Evolutionary conservation across 2,329 filamentous ascomycete genomes (phyloP).

Genomic region (Gliomastix tumulicola): DNA sequence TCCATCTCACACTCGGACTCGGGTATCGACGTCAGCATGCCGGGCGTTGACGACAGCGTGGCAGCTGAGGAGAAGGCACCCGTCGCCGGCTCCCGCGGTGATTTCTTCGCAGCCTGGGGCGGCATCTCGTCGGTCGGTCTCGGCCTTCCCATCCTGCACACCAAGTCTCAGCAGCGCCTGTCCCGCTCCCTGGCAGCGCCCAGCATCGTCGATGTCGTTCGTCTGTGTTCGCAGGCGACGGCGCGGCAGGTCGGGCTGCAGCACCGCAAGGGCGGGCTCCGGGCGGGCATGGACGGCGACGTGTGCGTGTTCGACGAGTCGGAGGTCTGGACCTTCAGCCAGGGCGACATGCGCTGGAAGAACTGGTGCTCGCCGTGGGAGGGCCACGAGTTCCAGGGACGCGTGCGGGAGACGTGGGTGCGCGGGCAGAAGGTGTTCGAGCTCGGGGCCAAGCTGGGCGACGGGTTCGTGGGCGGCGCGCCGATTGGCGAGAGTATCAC

Average conservation of each 20-base stretch:
- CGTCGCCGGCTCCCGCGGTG: constrained; percentile 45
- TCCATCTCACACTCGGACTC: constrained; percentile 43
- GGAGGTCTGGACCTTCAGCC: constrained; percentile 67
- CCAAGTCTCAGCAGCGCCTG: constrained; percentile 58
- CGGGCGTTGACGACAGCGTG: constrained; percentile 15
- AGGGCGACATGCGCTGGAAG: constrained; percentile 84
- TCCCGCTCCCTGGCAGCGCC: constrained; percentile 35
- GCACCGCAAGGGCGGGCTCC: constrained; percentile 68
- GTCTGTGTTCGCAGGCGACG: constrained; percentile 80
- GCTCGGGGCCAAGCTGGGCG: constrained; percentile 57
- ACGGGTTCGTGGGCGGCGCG: constrained; percentile 35
- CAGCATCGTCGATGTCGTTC: constrained; percentile 70
- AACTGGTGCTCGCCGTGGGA: constrained; percentile 92
- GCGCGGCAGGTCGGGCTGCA: constrained; percentile 81
- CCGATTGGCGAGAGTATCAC: constrained; percentile 50
- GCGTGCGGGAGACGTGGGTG: constrained; percentile 81
- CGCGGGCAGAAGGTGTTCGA: constrained; percentile 70
- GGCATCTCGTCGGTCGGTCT: constrained; percentile 92
- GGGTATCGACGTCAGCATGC: constrained; percentile 39
- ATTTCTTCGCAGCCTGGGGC: constrained; percentile 96
- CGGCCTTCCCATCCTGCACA: constrained; percentile 85
- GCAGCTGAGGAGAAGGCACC: constrained; percentile 19
- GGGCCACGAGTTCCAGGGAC: constrained; percentile 67
- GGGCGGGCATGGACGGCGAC: constrained; percentile 80
- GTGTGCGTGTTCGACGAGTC: constrained; percentile 86